Base-by-base conservation (phyloP, 2,329 filamentous ascomycete genomes). In the Sphaerostilbella broomeana region DNA sequence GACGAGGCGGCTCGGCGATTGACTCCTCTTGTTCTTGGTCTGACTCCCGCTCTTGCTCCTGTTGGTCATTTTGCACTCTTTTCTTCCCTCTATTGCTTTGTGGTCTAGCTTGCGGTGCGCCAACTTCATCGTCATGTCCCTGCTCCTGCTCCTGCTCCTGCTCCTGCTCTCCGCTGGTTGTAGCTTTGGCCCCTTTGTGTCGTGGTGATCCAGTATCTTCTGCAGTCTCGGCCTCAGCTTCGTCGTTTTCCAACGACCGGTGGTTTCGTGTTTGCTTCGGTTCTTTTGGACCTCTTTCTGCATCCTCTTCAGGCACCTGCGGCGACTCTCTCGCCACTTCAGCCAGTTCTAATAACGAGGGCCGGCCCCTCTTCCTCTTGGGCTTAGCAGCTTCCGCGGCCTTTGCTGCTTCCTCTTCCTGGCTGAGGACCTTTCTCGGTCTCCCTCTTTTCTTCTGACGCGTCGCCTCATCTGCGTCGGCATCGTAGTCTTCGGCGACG, bases 261-360 rank as follows among this genome's bases (percentile, higher is more conserved):
- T 55, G 59, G 39, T 59, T 61, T 48, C 62, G 63, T 49, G 59
- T 61, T 27, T 56, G 52, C 47, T 62, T 63, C 13, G 56, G 51
- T 37, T 54, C n/a, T n/a, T n/a, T n/a, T n/a, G n/a, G n/a, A n/a
- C n/a, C n/a, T n/a, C n/a, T n/a, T n/a, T n/a, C n/a, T n/a, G n/a
- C n/a, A n/a, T n/a, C n/a, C n/a, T n/a, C n/a, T n/a, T n/a, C n/a
- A n/a, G n/a, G n/a, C n/a, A n/a, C n/a, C n/a, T n/a, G n/a, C n/a
- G n/a, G n/a, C n/a, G n/a, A n/a, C n/a, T n/a, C n/a, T n/a, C n/a
- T n/a, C n/a, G n/a, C n/a, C n/a, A n/a, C n/a, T n/a, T n/a, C n/a
- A n/a, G n/a, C n/a, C n/a, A n/a, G n/a, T n/a, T n/a, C 33, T 49
- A 12, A 42, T 3, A 50, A 28, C 8, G 54, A 52, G 2, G 52